phyloP scores from a whole-genome alignment of 2,329 filamentous ascomycete genomes.

The Penicillium sp. region DNA sequence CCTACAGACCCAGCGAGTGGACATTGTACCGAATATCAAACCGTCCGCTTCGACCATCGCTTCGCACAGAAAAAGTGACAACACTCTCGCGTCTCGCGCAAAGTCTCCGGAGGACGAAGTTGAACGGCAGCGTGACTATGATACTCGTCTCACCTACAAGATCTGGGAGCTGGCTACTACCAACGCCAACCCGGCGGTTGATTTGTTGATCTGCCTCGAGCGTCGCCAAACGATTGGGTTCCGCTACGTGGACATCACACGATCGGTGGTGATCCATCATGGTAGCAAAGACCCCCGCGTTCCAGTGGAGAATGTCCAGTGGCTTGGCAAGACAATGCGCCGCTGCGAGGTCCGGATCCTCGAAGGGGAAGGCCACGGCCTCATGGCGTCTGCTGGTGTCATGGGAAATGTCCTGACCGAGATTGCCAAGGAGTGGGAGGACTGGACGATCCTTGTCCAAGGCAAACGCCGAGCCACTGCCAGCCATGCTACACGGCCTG shows the following conservation, averaged over 20 bases:
- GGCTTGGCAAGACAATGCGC: constrained; percentile 92
- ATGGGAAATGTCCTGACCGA: constrained; percentile 96
- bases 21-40: constrained; percentile 19
- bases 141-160: constrained; percentile 80
- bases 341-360: constrained; percentile 88
- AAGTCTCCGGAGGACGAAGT: constrained; percentile 31
- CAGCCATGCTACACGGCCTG: constrained; percentile 19
- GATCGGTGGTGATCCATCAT: constrained; percentile 90
- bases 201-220: constrained; percentile 89
- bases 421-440: constrained; percentile 90
- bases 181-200: constrained; percentile 89
- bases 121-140: constrained; percentile 59
- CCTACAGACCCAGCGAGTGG: constrained; percentile 20
- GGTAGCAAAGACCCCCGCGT: constrained; percentile 87
- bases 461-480: constrained; percentile 42
- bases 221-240: constrained; percentile 90
- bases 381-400: constrained; percentile 91
- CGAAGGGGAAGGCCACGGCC: constrained; percentile 86
- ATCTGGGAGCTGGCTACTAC: constrained; percentile 94
- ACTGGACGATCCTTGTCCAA: constrained; percentile 66
- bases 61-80: constrained; percentile 22
- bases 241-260: constrained; percentile 92
- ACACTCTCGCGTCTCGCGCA: constrained; percentile 23
- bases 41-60: constrained; percentile 18
- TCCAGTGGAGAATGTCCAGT: constrained; percentile 90